phyloP scores from a whole-genome alignment of 2,329 filamentous ascomycete genomes.

The Aspergillus sp. region DNA sequence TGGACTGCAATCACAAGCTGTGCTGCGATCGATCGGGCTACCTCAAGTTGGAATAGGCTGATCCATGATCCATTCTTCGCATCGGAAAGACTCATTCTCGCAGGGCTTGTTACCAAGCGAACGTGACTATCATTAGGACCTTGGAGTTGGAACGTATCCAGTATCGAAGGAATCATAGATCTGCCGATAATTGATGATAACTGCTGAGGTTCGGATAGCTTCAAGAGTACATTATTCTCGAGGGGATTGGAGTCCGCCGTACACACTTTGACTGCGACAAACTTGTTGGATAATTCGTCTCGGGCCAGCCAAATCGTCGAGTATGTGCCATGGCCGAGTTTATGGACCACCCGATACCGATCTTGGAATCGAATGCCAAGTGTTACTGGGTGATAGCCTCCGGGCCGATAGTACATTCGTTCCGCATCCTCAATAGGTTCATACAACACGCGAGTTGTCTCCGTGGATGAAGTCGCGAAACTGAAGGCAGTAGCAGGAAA shows the following conservation, averaged over 20 bases:
- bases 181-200: background rate
- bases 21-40: conserved; percentile 18
- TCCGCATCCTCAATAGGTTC: conserved; percentile 21
- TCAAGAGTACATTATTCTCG: conserved; percentile 1
- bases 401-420: conserved; percentile 22
- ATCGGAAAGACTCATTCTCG: conserved; percentile 11
- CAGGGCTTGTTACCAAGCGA: conserved; percentile 11
- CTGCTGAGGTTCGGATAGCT: background rate
- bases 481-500: too few species aligned
- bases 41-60: conserved; percentile 12
- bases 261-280: conserved; percentile 30
- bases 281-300: conserved; percentile 21
- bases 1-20: conserved; percentile 21
- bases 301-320: conserved; percentile 34
- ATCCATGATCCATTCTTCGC: conserved; percentile 10
- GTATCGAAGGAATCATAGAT: conserved; percentile 8
- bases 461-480: too few species aligned
- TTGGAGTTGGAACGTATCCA: conserved; percentile 10
- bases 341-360: conserved; percentile 41
- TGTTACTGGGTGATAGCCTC: conserved; percentile 30
- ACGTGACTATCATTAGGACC: conserved; percentile 11
- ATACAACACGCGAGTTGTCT: conserved; percentile 6
- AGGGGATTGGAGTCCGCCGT: conserved; percentile 21
- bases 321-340: conserved; percentile 41
- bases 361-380: conserved; percentile 29